These are phyloP conservation scores for Apium graveolens DNA, from an alignment of 129 eudicot genomes.

Conservation along the genomic window DNA sequence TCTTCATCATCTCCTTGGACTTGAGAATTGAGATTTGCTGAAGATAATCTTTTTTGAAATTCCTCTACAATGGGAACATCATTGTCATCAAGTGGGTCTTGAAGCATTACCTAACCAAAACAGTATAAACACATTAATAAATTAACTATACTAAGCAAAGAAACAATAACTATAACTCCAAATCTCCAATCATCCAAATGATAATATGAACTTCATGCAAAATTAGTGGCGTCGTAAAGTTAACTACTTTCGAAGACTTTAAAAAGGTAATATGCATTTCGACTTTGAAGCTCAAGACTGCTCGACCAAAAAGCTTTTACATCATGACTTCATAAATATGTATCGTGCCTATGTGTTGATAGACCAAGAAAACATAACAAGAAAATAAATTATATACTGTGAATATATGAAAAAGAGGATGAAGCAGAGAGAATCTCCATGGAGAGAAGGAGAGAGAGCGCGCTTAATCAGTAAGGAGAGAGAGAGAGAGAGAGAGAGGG, in stretches of 20 bases:
- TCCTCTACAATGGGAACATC: constrained; percentile 82
- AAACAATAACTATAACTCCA: background rate
- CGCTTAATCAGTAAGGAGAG: no score
- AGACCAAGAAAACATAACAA: background rate
- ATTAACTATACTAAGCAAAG: background rate
- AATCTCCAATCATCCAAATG: background rate
- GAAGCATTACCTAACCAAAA: constrained; percentile 58
- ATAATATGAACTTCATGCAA: background rate
- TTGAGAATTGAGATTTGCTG: constrained; percentile 17
- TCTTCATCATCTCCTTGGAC: constrained; percentile 79
- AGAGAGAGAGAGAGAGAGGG: no score
- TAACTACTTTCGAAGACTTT: background rate
- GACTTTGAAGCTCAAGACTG: background rate
- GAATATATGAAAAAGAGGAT: background rate
- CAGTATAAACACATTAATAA: background rate
- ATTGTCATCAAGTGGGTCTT: constrained; percentile 74
- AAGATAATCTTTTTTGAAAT: constrained; percentile 68
- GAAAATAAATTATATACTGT: no score
- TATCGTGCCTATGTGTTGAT: background rate
- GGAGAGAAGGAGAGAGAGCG: no score
- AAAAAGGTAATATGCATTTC: background rate
- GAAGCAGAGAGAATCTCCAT: no score
- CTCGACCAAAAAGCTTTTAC: background rate
- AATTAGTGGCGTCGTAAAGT: background rate
- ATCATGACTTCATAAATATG: background rate